Percentiles rank a stretch among this genome's conserved stretches.
These are phyloP conservation scores for Alternaria metachromatica DNA, from an alignment of 2,329 filamentous ascomycete species.

Conservation along the genomic window DNA sequence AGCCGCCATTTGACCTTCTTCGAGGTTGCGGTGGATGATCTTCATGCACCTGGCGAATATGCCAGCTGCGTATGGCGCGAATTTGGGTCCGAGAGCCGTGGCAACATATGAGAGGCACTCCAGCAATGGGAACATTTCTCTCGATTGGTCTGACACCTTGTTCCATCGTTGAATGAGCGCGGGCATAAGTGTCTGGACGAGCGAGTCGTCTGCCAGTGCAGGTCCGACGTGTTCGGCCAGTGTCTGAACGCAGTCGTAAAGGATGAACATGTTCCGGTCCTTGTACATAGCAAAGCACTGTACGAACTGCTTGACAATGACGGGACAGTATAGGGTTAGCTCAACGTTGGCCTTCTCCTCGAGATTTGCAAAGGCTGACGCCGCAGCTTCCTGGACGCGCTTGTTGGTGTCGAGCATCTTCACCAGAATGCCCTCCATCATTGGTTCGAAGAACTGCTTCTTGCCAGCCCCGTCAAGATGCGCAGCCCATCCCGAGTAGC, in stretches of 20 bases:
- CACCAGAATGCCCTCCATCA: conserved; percentile 94
- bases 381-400: conserved; percentile 94
- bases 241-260: conserved; percentile 98
- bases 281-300: conserved; percentile 94
- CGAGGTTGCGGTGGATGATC: conserved; percentile 90
- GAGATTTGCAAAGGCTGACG: conserved; percentile 93
- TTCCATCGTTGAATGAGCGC: conserved; percentile 88
- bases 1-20: conserved; percentile 75
- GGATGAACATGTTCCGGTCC: conserved; percentile 97
- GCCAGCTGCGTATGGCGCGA: conserved; percentile 82
- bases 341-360: conserved; percentile 89
- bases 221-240: conserved; percentile 89
- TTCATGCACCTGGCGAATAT: conserved; percentile 88
- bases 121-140: conserved; percentile 92
- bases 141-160: conserved; percentile 83
- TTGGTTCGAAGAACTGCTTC: conserved; percentile 84
- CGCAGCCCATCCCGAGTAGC: conserved; percentile 92
- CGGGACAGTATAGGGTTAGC: conserved; percentile 83
- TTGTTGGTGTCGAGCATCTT: conserved; percentile 98
- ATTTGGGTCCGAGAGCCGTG: conserved; percentile 79
- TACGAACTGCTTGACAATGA: conserved; percentile 92
- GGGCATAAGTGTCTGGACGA: conserved; percentile 90
- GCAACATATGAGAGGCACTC: conserved; percentile 96
- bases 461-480: conserved; percentile 72
- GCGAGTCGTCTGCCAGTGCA: conserved; percentile 77